Conservation (phyloP, 306 rosid species). For the Inga oerstediana region DNA sequence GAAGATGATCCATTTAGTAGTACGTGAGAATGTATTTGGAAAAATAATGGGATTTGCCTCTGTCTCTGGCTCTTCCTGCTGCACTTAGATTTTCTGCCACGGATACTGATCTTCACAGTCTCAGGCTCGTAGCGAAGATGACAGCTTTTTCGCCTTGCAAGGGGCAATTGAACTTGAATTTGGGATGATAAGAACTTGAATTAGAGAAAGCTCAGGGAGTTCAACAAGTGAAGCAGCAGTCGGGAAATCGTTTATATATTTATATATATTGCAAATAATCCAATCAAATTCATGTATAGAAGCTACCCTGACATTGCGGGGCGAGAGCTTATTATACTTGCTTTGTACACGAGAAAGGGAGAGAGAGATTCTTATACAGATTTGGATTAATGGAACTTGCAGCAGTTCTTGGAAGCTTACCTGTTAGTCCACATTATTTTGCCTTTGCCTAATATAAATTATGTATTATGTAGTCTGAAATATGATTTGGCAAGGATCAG, state of each 20-base stretch:
- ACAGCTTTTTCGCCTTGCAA: constrained; percentile 46
- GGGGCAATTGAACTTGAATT: constrained; percentile 42
- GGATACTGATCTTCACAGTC: constrained; percentile 38
- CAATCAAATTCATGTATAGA: constrained; percentile 81
- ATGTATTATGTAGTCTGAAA: background rate
- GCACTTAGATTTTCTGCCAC: constrained; percentile 52
- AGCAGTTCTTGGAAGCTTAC: constrained; percentile 45
- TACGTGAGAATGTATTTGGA: constrained; percentile 48
- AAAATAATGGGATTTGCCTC: constrained; percentile 37
- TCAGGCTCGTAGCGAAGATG: constrained; percentile 30
- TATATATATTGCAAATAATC: constrained; percentile 67
- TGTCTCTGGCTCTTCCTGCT: constrained; percentile 48
- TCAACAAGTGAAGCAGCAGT: constrained; percentile 42
- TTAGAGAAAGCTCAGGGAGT: constrained; percentile 29
- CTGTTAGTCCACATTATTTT: constrained; percentile 21
- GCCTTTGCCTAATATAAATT: background rate
- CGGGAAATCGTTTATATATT: constrained; percentile 44
- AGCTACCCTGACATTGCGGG: constrained; percentile 86
- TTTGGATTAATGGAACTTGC: constrained; percentile 55
- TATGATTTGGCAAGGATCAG: background rate
- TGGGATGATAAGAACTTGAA: constrained; percentile 35
- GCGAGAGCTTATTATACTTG: constrained; percentile 62
- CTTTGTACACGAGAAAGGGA: constrained; percentile 56
- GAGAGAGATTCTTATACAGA: constrained; percentile 52
- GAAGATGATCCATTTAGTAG: constrained; percentile 59